Evolutionary conservation across 2,329 filamentous ascomycete species (phyloP).

Genomic region (Delphinella strobiligena): DNA sequence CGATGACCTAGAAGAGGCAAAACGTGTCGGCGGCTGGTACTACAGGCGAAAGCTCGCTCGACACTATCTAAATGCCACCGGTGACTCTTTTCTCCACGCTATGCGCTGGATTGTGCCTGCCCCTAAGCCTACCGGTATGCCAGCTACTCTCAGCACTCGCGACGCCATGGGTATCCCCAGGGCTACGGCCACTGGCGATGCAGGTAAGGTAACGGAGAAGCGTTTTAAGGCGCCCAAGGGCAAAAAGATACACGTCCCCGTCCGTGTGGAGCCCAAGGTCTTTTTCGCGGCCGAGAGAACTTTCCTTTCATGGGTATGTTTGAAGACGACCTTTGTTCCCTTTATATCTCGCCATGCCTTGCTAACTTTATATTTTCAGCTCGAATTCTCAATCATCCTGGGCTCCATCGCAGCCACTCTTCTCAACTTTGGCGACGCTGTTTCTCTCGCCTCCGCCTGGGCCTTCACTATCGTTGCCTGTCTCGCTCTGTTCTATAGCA

Average conservation of each 20-base stretch:
- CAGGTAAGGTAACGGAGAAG: conserved; percentile 26
- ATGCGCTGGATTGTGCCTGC: conserved; percentile 23
- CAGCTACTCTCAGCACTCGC: conserved; percentile 17
- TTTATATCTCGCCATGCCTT: background rate
- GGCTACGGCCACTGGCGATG: conserved; percentile 11
- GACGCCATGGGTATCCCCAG: conserved; percentile 32
- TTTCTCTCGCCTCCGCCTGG: conserved; percentile 49
- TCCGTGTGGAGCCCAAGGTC: conserved; percentile 94
- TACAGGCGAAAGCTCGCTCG: conserved; percentile 50
- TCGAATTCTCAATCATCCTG: conserved; percentile 93
- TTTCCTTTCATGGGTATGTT: conserved; percentile 77
- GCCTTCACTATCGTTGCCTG: conserved; percentile 75
- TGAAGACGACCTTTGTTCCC: background rate
- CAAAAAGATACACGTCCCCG: conserved; percentile 87
- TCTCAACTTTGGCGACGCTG: conserved; percentile 61
- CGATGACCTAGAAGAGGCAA: conserved; percentile 55
- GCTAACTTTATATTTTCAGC: conserved; percentile 34
- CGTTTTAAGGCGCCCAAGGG: conserved; percentile 62
- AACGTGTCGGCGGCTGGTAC: conserved; percentile 60
- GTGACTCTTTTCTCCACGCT: conserved; percentile 20
- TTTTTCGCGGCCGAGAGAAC: conserved; percentile 94
- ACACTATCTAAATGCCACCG: conserved; percentile 38
- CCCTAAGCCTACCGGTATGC: conserved; percentile 32
- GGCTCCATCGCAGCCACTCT: conserved; percentile 75
- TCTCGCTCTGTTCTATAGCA: conserved; percentile 66